Conservation (phyloP, 805 yeast species). For the Yarrowia osloensis region DNA sequence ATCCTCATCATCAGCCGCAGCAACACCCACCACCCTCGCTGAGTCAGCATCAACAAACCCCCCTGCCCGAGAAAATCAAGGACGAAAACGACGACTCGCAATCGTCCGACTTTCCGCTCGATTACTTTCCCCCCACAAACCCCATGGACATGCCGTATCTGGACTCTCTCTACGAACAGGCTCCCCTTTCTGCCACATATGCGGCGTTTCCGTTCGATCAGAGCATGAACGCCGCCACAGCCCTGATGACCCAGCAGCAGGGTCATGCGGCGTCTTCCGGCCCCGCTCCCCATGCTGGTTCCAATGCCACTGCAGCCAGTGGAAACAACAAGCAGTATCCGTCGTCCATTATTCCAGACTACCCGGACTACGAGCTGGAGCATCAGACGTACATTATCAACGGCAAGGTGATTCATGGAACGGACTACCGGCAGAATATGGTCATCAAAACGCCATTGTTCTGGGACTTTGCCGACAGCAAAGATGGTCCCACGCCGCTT, state of each 20-base stretch:
- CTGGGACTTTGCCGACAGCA: constrained; percentile 26
- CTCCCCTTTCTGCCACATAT: constrained; percentile 10
- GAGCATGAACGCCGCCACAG: constrained; percentile 12
- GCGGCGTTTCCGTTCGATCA: constrained; percentile 25
- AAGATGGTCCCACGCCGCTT: background rate
- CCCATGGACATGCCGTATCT: constrained; percentile 24
- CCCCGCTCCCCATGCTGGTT: background rate
- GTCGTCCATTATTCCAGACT: constrained; percentile 24
- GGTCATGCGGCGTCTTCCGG: background rate
- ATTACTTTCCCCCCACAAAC: constrained; percentile 33
- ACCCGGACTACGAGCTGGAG: constrained; percentile 27
- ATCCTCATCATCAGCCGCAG: background rate
- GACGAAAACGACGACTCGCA: constrained; percentile 28
- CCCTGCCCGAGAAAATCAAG: background rate
- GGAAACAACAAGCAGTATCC: background rate
- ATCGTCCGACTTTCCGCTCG: constrained; percentile 38
- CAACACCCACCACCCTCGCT: background rate
- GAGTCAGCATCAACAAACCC: background rate
- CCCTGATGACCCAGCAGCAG: constrained; percentile 16
- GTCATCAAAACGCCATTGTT: constrained; percentile 26
- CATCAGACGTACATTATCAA: constrained; percentile 16
- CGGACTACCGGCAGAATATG: constrained; percentile 31
- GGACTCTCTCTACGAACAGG: constrained; percentile 2
- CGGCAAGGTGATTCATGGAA: constrained; percentile 25
- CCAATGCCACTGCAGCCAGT: background rate